A percentile compares a stretch with the other conserved stretches of the same genome.
Conservation (phyloP, 2,329 filamentous ascomycete species). For the Coniochaeta prunicola region DNA sequence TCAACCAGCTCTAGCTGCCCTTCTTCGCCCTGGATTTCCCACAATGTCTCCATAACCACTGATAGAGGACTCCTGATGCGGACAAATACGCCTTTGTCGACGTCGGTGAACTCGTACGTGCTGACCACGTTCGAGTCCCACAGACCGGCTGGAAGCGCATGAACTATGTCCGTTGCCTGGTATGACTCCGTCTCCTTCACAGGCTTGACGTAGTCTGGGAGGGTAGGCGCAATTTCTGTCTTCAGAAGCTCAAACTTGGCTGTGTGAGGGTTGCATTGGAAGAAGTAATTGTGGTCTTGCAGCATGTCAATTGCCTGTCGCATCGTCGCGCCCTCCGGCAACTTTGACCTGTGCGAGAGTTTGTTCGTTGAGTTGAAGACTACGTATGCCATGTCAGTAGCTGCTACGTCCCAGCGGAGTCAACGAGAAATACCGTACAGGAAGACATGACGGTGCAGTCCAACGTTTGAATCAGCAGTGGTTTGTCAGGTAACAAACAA, state of each 20-base stretch:
- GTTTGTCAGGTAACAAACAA: neutral
- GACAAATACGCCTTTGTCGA: slow-evolving; percentile 42
- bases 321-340: slow-evolving; percentile 29
- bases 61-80: slow-evolving; percentile 42
- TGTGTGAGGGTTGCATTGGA: slow-evolving; percentile 45
- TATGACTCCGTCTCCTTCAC: slow-evolving; percentile 29
- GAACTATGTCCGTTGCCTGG: slow-evolving; percentile 41
- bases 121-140: slow-evolving; percentile 49
- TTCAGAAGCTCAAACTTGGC: slow-evolving; percentile 30
- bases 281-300: slow-evolving; percentile 44
- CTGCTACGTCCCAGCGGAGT: neutral
- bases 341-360: slow-evolving; percentile 32
- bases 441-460: neutral
- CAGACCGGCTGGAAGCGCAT: slow-evolving; percentile 45
- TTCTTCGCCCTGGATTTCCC: slow-evolving; percentile 29
- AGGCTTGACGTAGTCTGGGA: slow-evolving; percentile 19
- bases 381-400: slow-evolving; percentile 3
- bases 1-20: slow-evolving; percentile 37
- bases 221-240: slow-evolving; percentile 10
- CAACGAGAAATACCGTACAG: neutral
- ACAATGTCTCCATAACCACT: slow-evolving; percentile 46
- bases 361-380: slow-evolving; percentile 37
- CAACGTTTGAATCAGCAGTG: neutral
- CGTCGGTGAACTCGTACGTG: slow-evolving; percentile 45
- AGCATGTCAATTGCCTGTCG: slow-evolving; percentile 35